Percentiles rank a stretch among this genome's conserved stretches.
phyloP scores from a whole-genome alignment of 2,329 filamentous ascomycete species.

The Scortechinia acanthostroma region DNA sequence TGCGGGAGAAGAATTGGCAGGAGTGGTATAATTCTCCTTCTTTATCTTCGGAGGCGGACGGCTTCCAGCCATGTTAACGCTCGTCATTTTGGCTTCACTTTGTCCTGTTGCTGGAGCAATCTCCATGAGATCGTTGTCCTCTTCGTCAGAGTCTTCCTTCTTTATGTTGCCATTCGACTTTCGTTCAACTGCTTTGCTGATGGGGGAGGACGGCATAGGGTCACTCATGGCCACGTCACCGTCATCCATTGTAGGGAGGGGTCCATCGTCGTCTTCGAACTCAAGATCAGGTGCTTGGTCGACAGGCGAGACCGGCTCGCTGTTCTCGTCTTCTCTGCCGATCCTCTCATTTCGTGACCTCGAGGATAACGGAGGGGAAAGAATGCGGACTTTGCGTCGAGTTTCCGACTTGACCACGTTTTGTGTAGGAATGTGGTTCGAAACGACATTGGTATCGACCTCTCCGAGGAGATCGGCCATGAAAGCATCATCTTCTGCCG shows the following conservation, averaged over 20 bases:
- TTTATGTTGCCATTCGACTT: conserved; percentile 41
- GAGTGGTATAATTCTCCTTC: conserved; percentile 61
- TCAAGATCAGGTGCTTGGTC: conserved; percentile 40
- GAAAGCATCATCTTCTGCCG: conserved; percentile 83
- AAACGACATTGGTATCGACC: conserved; percentile 70
- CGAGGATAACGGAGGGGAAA: conserved; percentile 63
- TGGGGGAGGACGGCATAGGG: conserved; percentile 77
- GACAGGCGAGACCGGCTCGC: conserved; percentile 35
- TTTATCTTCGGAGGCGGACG: conserved; percentile 70
- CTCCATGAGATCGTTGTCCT: conserved; percentile 80
- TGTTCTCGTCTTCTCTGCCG: conserved; percentile 40
- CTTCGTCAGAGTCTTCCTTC: conserved; percentile 45
- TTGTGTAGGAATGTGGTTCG: conserved; percentile 38
- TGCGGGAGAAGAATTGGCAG: conserved; percentile 70
- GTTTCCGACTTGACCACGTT: conserved; percentile 67
- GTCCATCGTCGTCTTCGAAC: conserved; percentile 55
- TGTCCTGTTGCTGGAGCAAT: conserved; percentile 55
- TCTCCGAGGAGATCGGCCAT: conserved; percentile 78
- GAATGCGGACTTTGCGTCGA: conserved; percentile 70
- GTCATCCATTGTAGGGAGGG: conserved; percentile 10
- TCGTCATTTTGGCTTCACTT: conserved; percentile 59
- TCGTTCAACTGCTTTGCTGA: conserved; percentile 70
- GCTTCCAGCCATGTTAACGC: conserved; percentile 78
- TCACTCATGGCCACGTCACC: conserved; percentile 66
- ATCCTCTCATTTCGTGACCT: conserved; percentile 46